These are phyloP conservation scores for Fusarium continuum DNA, from an alignment of 2,329 filamentous ascomycete species.

Conservation along the genomic window DNA sequence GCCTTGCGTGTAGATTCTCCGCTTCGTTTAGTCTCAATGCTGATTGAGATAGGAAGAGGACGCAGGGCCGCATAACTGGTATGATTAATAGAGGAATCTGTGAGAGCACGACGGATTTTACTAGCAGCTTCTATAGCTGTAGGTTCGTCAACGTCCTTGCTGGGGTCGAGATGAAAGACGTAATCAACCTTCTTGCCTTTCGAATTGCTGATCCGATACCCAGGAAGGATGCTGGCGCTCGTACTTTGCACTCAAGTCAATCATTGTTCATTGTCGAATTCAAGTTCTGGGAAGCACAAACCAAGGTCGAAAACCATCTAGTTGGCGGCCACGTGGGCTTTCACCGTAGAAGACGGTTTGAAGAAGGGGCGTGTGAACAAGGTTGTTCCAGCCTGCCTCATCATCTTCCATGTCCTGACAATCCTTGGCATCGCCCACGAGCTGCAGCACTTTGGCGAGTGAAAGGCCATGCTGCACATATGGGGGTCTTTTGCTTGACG, in stretches of 20 bases:
- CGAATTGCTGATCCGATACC: not conserved
- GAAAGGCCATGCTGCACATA: not conserved
- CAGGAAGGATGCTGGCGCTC: not conserved
- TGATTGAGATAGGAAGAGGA: not conserved
- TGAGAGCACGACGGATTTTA: not conserved
- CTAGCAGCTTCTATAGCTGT: not conserved
- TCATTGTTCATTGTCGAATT: not conserved
- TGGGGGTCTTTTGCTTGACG: not conserved
- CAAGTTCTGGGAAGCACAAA: not conserved
- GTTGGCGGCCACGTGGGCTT: not conserved
- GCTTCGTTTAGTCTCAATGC: conserved; percentile 3
- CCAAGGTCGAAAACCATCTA: conserved; percentile 2
- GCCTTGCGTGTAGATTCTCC: not conserved
- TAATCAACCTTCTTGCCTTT: not conserved
- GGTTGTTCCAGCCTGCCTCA: conserved; percentile 11
- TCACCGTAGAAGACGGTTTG: not conserved
- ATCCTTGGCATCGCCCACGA: not conserved
- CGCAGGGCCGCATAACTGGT: not conserved
- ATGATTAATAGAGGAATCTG: conserved; percentile 2
- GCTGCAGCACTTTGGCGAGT: not conserved
- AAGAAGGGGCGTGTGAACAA: conserved; percentile 7
- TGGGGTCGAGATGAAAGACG: not conserved
- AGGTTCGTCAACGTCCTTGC: not conserved
- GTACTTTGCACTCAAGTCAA: not conserved
- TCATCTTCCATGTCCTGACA: not conserved